These are phyloP conservation scores for Pseudocercospora pini-densiflorae DNA, from an alignment of 2,329 filamentous ascomycete genomes.

Conservation along the genomic window DNA sequence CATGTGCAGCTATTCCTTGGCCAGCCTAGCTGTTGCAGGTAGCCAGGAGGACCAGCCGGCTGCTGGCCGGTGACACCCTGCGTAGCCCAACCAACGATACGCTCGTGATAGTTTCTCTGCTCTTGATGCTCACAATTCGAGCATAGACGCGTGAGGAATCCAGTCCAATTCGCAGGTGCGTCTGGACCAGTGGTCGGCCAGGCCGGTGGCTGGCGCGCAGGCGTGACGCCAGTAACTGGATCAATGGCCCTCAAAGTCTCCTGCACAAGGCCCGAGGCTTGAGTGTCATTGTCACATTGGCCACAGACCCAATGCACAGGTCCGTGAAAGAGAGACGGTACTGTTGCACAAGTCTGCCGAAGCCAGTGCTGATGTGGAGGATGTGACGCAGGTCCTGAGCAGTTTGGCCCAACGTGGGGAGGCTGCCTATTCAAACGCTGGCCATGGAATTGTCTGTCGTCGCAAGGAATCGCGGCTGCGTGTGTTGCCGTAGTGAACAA, in stretches of 20 bases:
- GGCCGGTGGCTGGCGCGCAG: neutral
- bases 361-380: neutral
- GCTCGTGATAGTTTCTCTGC: neutral
- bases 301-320: neutral
- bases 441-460: neutral
- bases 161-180: neutral
- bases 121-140: neutral
- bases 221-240: neutral
- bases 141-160: neutral
- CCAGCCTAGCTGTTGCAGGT: neutral
- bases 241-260: neutral
- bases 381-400: neutral
- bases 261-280: neutral
- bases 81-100: neutral
- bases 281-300: neutral
- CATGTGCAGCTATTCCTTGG: neutral
- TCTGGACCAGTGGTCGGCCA: neutral
- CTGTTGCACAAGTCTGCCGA: neutral
- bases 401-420: neutral
- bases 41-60: neutral
- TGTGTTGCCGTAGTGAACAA: neutral
- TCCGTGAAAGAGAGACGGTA: neutral
- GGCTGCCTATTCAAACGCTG: neutral
- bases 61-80: neutral
- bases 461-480: neutral